Base-by-base conservation (phyloP, 1,284 basidiomycete genomes). In the Leccinum subfulvum region DNA sequence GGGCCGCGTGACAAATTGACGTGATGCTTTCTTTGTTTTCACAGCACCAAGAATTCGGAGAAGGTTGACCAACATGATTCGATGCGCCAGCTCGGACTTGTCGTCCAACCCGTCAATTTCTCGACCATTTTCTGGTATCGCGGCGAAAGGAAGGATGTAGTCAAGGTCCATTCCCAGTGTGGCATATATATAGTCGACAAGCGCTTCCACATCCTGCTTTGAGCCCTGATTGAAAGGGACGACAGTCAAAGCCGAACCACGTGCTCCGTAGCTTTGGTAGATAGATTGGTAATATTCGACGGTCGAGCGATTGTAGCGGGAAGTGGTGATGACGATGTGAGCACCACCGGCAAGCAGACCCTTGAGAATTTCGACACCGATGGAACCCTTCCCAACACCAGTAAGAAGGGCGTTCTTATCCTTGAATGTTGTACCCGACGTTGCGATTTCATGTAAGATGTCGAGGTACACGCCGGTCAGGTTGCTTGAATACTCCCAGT, bases 151-250 rank as follows among this genome's bases (percentile, higher is more conserved):
- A 66, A 98, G 87, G 71, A 99, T 93, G 79, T 98, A 98, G 79
- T 99, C 97, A 65, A 99, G 86, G 80, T 99, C 97, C 80, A 99
- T 88, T 56, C 91, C 90, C 62, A 98, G 88, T 52, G 90, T 95
- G 53, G 91, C 88, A 80, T 98, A 99, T 77, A 99, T 97, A 79
- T 99, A 99, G 79, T 98, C 96, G 70, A 99, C 89, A 61, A 99
- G 87, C 10, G 95, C 94, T 74, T 99, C 96, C 49, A 97, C 93
- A 71, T 99, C 97, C 77, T 98, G 96, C 80, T 94, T 96, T 13
- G 97, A 98, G 57, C 91, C 95, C 78, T 97, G 96, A 75, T 99
- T 99, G 88, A 98, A 98, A 39, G 97, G 97, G 33, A 99, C 96
- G 55, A 99, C 96, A 16, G 95, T 97, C 58, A 99, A 84, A 47